Evolutionary conservation across 371 early-diverging fungal genomes (phyloP), one percentile per base, ranked within the genome.

Genomic region (Mortierella polycephala): DNA sequence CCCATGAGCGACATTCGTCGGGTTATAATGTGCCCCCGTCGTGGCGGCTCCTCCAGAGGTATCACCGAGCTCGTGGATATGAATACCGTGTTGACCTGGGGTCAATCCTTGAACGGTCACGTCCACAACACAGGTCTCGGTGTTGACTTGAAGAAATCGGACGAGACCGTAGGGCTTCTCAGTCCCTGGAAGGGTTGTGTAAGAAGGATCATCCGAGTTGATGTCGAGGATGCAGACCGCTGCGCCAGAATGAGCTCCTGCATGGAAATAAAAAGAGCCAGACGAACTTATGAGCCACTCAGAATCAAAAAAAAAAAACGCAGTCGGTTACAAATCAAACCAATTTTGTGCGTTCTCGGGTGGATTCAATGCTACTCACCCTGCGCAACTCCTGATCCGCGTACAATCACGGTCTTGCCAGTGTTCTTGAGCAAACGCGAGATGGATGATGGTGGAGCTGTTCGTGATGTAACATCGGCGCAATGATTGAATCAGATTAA

Each of bases 151-250:
- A 41, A 95, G 89, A 67, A 96, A 87, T 11, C 96, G 87, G 10
- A 91, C 96, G 20, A 96, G 84, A 0, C 96, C 96, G n/a, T 85
- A 84, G 7, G 87, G 87, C 7, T 89, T 80, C 44, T 63, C 44
- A 44, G 82, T 74, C 56, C 81, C 82, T 39, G 83, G 83, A 5
- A 72, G 67, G 16, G 65, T 83, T 1, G 83, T 39, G 7, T 44
- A 54, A 9, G 46, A 57, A 57, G 72, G 68, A 67, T 85, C 75
- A 58, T 85, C 76, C 20, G 65, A 66, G 82, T 71, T 85, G 49
- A 84, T 86, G 52, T 96, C 95, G 66, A 96, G 91, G 23, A 96
- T 95, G 66, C 95, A 94, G 5, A 96, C 96, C 12, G 96, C 96
- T 2, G 96, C 95, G 23, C 94, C 94, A 18, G 90, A 83, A 63